Evolutionary conservation across 257 asterid genomes (phyloP), one percentile per base, ranked within the genome.

Genomic region (Prunella vulgaris): DNA sequence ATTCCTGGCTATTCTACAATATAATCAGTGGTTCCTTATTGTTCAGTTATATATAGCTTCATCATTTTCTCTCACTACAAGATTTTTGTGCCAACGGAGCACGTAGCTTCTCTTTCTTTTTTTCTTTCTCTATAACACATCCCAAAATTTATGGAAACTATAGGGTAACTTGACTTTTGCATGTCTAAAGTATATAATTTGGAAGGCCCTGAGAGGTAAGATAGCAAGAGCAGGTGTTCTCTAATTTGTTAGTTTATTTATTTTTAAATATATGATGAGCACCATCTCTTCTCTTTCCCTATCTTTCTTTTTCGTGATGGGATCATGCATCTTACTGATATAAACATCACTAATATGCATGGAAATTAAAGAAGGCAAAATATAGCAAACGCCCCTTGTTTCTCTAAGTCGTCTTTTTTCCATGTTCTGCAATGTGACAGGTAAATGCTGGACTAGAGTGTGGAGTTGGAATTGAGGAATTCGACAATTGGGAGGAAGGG

Each of bases 371-470:
- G 60, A 53, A 53, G 7, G 7, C 60, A 9, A 49, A 17, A 21
- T 53, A 13, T 20, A 7, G 13, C 28, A 40, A n/a, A 61, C 3
- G 52, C 10, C 17, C 6, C 68, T 40, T 5, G 30, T 65, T 44
- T 66, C 48, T 62, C 64, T 21, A 20, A 51, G 38, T 37, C 15
- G 22, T 20, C 25, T 40, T 4, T 63, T 73, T 62, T 21, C 63
- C 21, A 27, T n/a, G 69, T 66, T 51, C 58, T 64, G 63, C 68
- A 24, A 40, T 8, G 70, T 71, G 74, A 66, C 83, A 93, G 99
- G 99, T 93, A 65, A 89, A 73, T 80, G 95, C 92, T 14, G 97
- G 99, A 75, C 86, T 94, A 22, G 99, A 94, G 69, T 94, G 99
- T 66, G 99, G 99, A 72, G 79, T 91, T 46, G 99, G 97, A 67